Conservation (phyloP, 192 early-diverging fungal genomes). For the Chytriomyces hyalinus region DNA sequence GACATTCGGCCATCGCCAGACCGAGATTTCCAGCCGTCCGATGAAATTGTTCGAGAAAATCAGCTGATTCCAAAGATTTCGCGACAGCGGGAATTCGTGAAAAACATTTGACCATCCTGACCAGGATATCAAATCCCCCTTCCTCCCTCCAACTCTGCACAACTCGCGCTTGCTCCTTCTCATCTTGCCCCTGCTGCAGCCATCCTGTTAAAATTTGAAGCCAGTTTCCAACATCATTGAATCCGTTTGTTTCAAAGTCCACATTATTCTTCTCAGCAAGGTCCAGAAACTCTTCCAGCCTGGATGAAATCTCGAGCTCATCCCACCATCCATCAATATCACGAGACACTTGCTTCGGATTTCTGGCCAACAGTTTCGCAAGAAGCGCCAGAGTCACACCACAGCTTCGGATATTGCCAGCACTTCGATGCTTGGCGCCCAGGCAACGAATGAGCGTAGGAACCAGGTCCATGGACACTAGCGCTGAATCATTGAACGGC, state of each 20-base stretch:
- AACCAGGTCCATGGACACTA: not conserved
- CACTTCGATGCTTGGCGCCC: not conserved
- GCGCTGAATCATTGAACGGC: not conserved
- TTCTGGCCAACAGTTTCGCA: conserved; percentile 8
- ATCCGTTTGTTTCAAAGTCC: not conserved
- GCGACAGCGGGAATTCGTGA: not conserved
- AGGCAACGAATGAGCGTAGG: not conserved
- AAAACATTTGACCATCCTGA: not conserved
- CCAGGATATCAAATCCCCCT: conserved; percentile 9
- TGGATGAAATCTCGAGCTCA: not conserved
- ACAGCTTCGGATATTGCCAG: not conserved
- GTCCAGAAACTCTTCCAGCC: conserved; percentile 3
- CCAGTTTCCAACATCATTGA: conserved; percentile 4
- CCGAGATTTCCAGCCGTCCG: conserved; percentile 1
- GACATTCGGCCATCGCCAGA: conserved; percentile 13
- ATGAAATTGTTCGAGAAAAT: not conserved
- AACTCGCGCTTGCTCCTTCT: not conserved
- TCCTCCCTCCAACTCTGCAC: conserved; percentile 7
- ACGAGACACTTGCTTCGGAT: not conserved
- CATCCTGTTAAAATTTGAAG: conserved; percentile 8
- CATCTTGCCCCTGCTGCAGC: not conserved
- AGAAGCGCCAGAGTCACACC: not conserved
- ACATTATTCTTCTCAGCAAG: not conserved
- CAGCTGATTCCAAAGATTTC: not conserved
- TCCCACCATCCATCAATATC: conserved; percentile 10